Percentiles rank a stretch among this genome's conserved stretches.
These are phyloP conservation scores for Nannochloris sp. DNA, from an alignment of 139 green algal genomes.

Conservation along the genomic window DNA sequence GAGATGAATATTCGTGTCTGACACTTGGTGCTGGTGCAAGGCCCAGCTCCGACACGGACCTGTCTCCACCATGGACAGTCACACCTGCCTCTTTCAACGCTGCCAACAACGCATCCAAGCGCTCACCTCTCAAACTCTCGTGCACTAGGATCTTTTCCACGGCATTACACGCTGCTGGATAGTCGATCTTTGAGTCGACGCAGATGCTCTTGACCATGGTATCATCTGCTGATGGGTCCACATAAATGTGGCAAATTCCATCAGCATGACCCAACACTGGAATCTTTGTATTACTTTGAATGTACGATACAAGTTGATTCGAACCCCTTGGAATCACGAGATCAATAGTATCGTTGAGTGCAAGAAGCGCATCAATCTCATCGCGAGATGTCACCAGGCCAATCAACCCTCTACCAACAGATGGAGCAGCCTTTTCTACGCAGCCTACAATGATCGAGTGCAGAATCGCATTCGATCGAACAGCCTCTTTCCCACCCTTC, in stretches of 20 bases:
- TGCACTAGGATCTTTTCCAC: constrained; percentile 90
- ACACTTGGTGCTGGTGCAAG: constrained; percentile 43
- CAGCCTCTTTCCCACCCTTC: constrained; percentile 94
- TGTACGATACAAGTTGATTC: constrained; percentile 76
- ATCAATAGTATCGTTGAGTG: constrained; percentile 89
- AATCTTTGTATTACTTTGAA: constrained; percentile 91
- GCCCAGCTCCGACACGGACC: constrained; percentile 18
- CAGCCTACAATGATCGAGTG: constrained; percentile 65
- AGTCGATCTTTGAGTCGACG: constrained; percentile 91
- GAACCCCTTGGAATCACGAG: constrained; percentile 91
- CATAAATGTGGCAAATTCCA: constrained; percentile 96
- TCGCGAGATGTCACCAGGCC: constrained; percentile 76
- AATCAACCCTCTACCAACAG: constrained; percentile 67
- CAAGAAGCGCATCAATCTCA: constrained; percentile 87
- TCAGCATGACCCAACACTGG: constrained; percentile 96
- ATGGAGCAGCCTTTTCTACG: constrained; percentile 38
- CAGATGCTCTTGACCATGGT: constrained; percentile 47
- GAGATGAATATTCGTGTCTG: constrained; percentile 81
- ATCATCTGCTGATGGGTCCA: constrained; percentile 68
- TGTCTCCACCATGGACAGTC: constrained; percentile 49
- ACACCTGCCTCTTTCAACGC: constrained; percentile 47
- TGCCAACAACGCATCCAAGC: constrained; percentile 35
- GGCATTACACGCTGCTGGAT: constrained; percentile 97
- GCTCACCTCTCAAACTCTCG: constrained; percentile 27
- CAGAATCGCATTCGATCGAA: constrained; percentile 68